These are phyloP conservation scores for Wallemia ichthyophaga DNA, from an alignment of 1,284 basidiomycete genomes.

Conservation along the genomic window DNA sequence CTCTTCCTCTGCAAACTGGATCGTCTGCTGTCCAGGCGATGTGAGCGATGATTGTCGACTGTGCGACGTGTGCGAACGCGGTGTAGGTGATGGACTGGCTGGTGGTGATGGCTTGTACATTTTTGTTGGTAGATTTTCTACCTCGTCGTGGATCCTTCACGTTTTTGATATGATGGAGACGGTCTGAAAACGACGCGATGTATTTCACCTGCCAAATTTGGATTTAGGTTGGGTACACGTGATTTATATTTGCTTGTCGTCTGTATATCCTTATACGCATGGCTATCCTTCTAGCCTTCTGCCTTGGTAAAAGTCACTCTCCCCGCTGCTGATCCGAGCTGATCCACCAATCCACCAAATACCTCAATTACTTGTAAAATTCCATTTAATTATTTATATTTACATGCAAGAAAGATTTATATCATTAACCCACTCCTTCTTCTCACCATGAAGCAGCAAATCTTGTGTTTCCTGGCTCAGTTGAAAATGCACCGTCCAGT, in stretches of 20 bases:
- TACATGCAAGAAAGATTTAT: neutral
- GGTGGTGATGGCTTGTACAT: neutral
- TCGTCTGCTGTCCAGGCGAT: neutral
- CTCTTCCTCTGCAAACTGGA: neutral
- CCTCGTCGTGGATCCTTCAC: neutral
- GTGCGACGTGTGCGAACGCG: neutral
- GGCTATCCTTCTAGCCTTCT: too few species aligned
- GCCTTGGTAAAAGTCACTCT: too few species aligned
- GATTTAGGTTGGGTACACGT: neutral
- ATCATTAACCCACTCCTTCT: neutral
- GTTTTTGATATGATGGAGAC: neutral
- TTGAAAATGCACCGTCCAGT: constrained; percentile 20
- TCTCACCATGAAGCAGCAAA: neutral
- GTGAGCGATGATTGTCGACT: neutral
- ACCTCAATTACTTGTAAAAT: too few species aligned
- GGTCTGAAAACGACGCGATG: neutral
- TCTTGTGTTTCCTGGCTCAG: neutral
- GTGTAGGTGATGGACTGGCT: neutral
- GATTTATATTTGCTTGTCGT: neutral
- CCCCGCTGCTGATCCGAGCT: too few species aligned
- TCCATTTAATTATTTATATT: neutral
- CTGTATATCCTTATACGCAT: too few species aligned
- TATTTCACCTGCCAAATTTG: neutral
- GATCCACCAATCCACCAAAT: too few species aligned
- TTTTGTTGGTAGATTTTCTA: neutral